Base-by-base conservation (phyloP, 1,139 yeast species). In the Pichia terricola region DNA sequence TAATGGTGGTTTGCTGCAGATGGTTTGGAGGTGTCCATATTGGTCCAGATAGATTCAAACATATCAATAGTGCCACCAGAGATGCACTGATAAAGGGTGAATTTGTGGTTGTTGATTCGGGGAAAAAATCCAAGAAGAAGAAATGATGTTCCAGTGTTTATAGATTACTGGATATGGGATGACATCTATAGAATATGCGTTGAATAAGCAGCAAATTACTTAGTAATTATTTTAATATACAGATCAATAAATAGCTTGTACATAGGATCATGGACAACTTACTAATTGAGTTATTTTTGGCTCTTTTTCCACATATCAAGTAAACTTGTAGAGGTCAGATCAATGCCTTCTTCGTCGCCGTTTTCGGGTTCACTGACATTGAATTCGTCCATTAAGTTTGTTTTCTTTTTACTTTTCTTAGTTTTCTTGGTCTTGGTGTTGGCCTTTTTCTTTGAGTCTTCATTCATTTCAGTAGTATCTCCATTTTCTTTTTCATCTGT, bases 11-110 rank as follows among this genome's bases (percentile, higher is more conserved):
- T 26, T 96, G 88, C 7, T 77, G 86, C 36, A 66, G 99, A 51
- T 91, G 97, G 96, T 94, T 76, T 60, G 96, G 96, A 26, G 99
- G 99, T 5, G 72, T 75, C 0, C 95, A 83, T 51, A 64, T 91
- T 30, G 98, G 98, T 0, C 94, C 97, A 0, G 96, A 87, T 60
- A 67, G 96, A 50, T 91, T 91, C 68, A 88, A 85, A 57, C 98
- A 91, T 61, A 94, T 91, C 48, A 91, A 89, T 56, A 72, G 89
- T 3, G 78, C 87, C 1, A 94, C 97, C 0, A 68, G 97, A 55
- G 94, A 88, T 44, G 96, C 88, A 0, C 70, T 91, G 1, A 65
- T 81, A 1, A 72, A 67, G 45, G 94, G 87, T 1, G 78, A 76
- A 0, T 76, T 80, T 53, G 58, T 66, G 11, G 51, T 53, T n/a